These are phyloP conservation scores for Pseudomonodictys pantanalensis DNA, from an alignment of 495 filamentous ascomycete species.

Conservation along the genomic window DNA sequence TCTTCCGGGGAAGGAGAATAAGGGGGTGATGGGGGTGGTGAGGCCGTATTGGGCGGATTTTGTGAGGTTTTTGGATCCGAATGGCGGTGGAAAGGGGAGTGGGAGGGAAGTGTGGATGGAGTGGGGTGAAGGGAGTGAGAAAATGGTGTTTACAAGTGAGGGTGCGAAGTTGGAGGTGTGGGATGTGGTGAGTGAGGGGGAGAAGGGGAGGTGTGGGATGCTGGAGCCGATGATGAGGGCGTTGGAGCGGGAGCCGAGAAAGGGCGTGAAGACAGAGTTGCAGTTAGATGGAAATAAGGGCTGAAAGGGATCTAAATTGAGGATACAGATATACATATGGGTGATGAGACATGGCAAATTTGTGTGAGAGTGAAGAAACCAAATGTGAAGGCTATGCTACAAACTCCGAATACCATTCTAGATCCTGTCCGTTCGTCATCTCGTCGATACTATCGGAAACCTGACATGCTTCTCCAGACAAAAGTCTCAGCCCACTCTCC, in stretches of 20 bases:
- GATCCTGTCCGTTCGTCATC: too few species aligned
- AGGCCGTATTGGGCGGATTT: conserved; percentile 40
- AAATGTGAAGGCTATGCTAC: too few species aligned
- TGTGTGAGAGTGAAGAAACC: too few species aligned
- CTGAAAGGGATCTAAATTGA: too few species aligned
- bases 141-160: conserved; percentile 57
- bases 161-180: conserved; percentile 56
- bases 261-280: conserved; percentile 3
- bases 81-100: conserved; percentile 12
- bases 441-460: too few species aligned
- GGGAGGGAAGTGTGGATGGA: conserved; percentile 35
- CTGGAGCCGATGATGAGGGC: conserved; percentile 35
- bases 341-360: too few species aligned
- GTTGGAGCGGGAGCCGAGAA: background rate
- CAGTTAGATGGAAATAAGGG: too few species aligned
- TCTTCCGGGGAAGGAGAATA: conserved; percentile 35
- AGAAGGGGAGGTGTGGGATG: conserved; percentile 53
- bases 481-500: too few species aligned
- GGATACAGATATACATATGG: too few species aligned
- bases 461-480: too few species aligned
- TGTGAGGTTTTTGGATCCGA: conserved; percentile 34
- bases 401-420: too few species aligned
- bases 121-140: conserved; percentile 44
- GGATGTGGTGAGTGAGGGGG: conserved; percentile 52
- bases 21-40: conserved; percentile 28